These are phyloP conservation scores for Arthroderma sp. DNA, from an alignment of 2,329 filamentous ascomycete species.

Conservation along the genomic window DNA sequence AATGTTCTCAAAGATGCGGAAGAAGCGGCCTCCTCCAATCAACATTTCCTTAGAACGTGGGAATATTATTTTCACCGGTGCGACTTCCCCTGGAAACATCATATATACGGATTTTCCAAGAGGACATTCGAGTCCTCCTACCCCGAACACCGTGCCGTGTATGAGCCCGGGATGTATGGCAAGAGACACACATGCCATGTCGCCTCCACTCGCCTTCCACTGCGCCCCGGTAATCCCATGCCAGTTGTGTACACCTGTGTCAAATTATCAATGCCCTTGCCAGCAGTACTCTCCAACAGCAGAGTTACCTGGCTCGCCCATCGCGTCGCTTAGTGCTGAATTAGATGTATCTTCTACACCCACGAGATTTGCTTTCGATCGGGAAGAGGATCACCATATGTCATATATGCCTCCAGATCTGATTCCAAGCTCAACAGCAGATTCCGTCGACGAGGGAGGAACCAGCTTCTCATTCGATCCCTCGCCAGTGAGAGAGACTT, in stretches of 20 bases:
- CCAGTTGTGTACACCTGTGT: not conserved
- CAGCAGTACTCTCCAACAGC: not conserved
- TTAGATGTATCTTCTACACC: slow-evolving; percentile 5
- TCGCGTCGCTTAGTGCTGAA: slow-evolving; percentile 2
- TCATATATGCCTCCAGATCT: slow-evolving; percentile 4
- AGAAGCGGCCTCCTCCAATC: slow-evolving; percentile 10
- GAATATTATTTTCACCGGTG: slow-evolving; percentile 8
- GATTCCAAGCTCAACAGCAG: not conserved
- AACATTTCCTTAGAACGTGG: slow-evolving; percentile 10
- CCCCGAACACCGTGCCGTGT: slow-evolving; percentile 4
- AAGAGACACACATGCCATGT: slow-evolving; percentile 2
- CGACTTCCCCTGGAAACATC: slow-evolving; percentile 3
- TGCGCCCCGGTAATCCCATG: not conserved
- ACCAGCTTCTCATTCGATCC: not conserved
- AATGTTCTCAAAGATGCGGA: slow-evolving; percentile 11
- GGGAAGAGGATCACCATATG: not conserved
- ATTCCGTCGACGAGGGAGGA: not conserved
- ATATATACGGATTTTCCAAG: slow-evolving; percentile 7
- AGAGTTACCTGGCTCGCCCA: slow-evolving; percentile 6
- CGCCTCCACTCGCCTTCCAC: not conserved
- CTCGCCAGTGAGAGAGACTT: not conserved
- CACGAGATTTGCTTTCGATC: slow-evolving; percentile 4
- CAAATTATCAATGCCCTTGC: not conserved
- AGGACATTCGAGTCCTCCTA: slow-evolving; percentile 7
- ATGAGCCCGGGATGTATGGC: slow-evolving; percentile 5